A percentile compares a stretch with the other conserved stretches of the same genome.
Conservation (phyloP, 2,329 filamentous ascomycete species). For the Arthrinium phaeospermum region DNA sequence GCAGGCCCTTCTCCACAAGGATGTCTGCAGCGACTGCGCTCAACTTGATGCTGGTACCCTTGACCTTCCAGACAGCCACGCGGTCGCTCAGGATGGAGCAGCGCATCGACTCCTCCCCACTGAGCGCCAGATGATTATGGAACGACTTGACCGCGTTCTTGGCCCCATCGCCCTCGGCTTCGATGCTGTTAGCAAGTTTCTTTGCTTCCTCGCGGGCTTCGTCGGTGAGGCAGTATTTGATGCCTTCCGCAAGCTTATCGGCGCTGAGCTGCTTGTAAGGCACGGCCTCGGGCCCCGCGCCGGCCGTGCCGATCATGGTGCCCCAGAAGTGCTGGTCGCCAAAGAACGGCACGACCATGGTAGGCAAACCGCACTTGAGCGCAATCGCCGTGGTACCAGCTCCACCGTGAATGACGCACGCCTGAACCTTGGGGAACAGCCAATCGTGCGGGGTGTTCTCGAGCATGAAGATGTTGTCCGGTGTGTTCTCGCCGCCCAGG, state of each 20-base stretch:
- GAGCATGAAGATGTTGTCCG: conserved; percentile 72
- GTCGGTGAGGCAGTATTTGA: conserved; percentile 68
- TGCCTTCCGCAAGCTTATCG: conserved; percentile 72
- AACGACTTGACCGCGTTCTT: conserved; percentile 72
- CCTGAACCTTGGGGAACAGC: conserved; percentile 71
- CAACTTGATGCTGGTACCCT: conserved; percentile 63
- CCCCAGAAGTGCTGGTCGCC: conserved; percentile 84
- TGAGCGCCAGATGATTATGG: conserved; percentile 62
- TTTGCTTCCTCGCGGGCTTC: conserved; percentile 63
- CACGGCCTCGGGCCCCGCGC: conserved; percentile 69
- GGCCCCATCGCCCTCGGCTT: conserved; percentile 69
- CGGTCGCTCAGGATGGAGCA: conserved; percentile 69
- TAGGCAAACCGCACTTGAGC: conserved; percentile 72
- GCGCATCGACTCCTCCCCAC: conserved; percentile 60
- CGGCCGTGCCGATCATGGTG: conserved; percentile 66
- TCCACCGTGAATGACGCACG: conserved; percentile 77
- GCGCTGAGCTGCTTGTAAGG: conserved; percentile 71
- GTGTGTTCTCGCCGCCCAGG: conserved; percentile 63
- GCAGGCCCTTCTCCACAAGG: conserved; percentile 63
- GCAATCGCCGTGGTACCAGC: conserved; percentile 79
- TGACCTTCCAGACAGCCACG: conserved; percentile 70
- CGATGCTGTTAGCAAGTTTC: conserved; percentile 66
- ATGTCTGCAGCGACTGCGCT: conserved; percentile 70
- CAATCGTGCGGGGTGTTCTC: conserved; percentile 79
- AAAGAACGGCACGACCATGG: conserved; percentile 81